Evolutionary conservation across 1,284 basidiomycete genomes (phyloP).

Genomic region (Tetrapyrgos nigripes): DNA sequence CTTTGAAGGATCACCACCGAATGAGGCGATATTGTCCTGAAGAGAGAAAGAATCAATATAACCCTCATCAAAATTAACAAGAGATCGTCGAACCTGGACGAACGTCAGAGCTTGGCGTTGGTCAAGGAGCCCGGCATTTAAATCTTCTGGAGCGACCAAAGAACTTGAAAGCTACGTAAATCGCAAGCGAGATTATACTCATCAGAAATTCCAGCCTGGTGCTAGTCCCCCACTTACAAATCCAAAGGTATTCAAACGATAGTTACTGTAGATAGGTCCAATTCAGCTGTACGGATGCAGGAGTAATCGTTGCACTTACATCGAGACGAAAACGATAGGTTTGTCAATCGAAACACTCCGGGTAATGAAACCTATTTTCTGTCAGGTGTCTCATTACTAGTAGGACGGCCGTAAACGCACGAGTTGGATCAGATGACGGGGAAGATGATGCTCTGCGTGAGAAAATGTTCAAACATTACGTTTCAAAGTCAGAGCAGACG

Average conservation of each 20-base stretch:
- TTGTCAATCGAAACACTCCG: conserved; percentile 53
- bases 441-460: conserved; percentile 48
- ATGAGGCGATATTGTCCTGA: conserved; percentile 23
- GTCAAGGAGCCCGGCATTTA: conserved; percentile 23
- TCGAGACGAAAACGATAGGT: conserved; percentile 61
- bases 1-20: conserved; percentile 25
- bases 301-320: conserved; percentile 37
- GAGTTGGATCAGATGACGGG: conserved; percentile 49
- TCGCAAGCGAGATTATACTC: not conserved
- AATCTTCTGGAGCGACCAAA: conserved; percentile 47
- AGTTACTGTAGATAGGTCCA: conserved; percentile 45
- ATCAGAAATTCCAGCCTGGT: conserved; percentile 14
- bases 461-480: not conserved
- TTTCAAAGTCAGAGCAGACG: not conserved
- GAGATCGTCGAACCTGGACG: too few species aligned
- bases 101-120: conserved; percentile 21
- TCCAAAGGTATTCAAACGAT: conserved; percentile 64
- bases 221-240: conserved; percentile 45
- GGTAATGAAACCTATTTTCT: conserved; percentile 49
- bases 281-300: conserved; percentile 2
- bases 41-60: too few species aligned
- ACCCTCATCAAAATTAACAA: too few species aligned
- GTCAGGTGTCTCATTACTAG: not conserved
- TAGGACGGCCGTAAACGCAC: conserved; percentile 34
- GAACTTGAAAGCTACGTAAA: conserved; percentile 58